Percentiles rank a stretch among this genome's conserved stretches.
These are phyloP conservation scores for Aquilaria sinensis DNA, from an alignment of 345 rosid species.

Conservation along the genomic window DNA sequence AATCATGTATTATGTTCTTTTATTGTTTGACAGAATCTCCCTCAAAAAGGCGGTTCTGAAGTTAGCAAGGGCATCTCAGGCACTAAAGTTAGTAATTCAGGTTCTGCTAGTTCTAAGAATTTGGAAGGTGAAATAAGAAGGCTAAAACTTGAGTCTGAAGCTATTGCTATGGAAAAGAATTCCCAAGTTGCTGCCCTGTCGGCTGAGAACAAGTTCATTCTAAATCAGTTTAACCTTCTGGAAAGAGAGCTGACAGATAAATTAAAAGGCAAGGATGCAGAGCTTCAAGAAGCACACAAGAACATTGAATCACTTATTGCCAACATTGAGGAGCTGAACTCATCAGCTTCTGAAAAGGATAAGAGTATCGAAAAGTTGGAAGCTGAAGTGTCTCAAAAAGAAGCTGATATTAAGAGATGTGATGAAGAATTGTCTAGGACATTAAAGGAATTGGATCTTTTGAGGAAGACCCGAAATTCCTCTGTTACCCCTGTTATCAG, in stretches of 20 bases:
- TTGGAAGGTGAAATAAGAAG: conserved; percentile 38
- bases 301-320: conserved; percentile 52
- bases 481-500: conserved; percentile 38
- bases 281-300: conserved; percentile 45
- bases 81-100: conserved; percentile 9
- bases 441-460: conserved; percentile 39
- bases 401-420: conserved; percentile 33
- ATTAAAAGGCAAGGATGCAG: conserved; percentile 46
- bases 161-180: conserved; percentile 50
- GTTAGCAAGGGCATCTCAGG: conserved; percentile 11
- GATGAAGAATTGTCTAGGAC: conserved; percentile 41
- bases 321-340: conserved; percentile 48
- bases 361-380: conserved; percentile 39
- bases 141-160: conserved; percentile 45
- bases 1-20: conserved; percentile 6
- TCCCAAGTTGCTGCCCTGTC: conserved; percentile 44
- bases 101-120: conserved; percentile 18
- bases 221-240: conserved; percentile 59
- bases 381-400: conserved; percentile 44
- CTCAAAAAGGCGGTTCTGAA: conserved; percentile 16
- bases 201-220: conserved; percentile 60
- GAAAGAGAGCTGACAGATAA: conserved; percentile 46
- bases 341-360: conserved; percentile 57
- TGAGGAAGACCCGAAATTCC: conserved; percentile 35
- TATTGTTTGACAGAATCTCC: conserved; percentile 16